Base-by-base conservation (phyloP, 106 monocot genomes). In the Hemerocallis citrina region DNA sequence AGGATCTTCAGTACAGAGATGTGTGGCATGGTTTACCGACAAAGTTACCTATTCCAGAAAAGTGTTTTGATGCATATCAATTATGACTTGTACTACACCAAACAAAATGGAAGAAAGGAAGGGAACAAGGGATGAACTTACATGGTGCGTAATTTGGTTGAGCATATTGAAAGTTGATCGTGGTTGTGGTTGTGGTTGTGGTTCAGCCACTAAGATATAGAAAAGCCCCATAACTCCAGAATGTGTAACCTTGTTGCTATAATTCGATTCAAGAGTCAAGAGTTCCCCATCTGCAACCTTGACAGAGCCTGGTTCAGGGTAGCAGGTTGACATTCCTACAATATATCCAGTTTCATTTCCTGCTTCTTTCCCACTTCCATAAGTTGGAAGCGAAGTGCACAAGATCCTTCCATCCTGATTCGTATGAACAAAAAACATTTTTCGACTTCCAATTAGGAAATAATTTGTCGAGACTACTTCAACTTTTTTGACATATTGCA, bases 271-370 rank as follows among this genome's bases (percentile, higher is more conserved):
- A 15, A 79, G 4, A 5, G 84, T 79, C n/a, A 84, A 42, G 48
- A 63, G 49, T 65, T 84, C 84, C 9, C 84, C 79, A 22, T 72
- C 68, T 17, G 52, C 52, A 30, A 84, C 34, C 28, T 32, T 55
- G 0, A 75, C 61, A 6, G 75, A 66, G 40, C 79, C 75, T 10
- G 84, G 75, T 6, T 45, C 68, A 0, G 79, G 84, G 59, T 84
- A 84, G 67, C 84, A 84, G 3, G 79, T 75, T 4, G 84, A 68
- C 84, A 84, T 84, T 34, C 84, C 79, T 0, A 84, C 79, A 21
- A 84, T 75, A 47, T 84, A 84, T 1, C 84, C 84, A 15, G 33
- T 57, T 65, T 84, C 84, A 22, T 84, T 64, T 22, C 84, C 84
- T 56, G 75, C 67, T 41, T 79, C 72, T 29, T 60, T 16, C 27